Conservation (phyloP, 2,329 filamentous ascomycete species). For the Phialophora verrucosa region DNA sequence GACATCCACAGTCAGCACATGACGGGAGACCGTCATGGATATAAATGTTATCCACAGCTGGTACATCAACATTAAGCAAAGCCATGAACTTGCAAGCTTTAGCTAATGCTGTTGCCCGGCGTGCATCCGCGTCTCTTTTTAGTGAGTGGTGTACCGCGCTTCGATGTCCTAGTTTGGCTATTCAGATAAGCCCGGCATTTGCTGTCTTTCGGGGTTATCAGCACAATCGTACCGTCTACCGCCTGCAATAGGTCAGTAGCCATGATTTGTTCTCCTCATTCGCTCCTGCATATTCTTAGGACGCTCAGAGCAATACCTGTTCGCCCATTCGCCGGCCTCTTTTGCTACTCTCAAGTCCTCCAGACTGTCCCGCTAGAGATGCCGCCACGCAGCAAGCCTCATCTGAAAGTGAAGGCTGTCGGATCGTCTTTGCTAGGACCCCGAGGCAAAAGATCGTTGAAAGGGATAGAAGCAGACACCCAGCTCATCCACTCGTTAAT, state of each 20-base stretch:
- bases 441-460: neutral
- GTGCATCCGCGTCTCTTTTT: neutral
- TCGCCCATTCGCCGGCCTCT: neutral
- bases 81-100: neutral
- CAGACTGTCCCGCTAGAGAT: neutral
- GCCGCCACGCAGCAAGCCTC: neutral
- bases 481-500: conserved; percentile 4
- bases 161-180: neutral
- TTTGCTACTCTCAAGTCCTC: neutral
- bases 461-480: neutral
- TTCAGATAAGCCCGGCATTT: neutral
- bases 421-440: neutral
- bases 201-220: neutral
- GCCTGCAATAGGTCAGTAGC: neutral
- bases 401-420: neutral
- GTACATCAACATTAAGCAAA: neutral
- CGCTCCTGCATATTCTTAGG: neutral
- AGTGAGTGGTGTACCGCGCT: neutral
- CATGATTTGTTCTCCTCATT: conserved; percentile 1
- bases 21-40: neutral
- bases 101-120: neutral
- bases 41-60: neutral
- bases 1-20: neutral
- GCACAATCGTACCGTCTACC: neutral
- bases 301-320: neutral